Evolutionary conservation across 768 basidiomycete species (phyloP).

Genomic region (Russula dissimulans): DNA sequence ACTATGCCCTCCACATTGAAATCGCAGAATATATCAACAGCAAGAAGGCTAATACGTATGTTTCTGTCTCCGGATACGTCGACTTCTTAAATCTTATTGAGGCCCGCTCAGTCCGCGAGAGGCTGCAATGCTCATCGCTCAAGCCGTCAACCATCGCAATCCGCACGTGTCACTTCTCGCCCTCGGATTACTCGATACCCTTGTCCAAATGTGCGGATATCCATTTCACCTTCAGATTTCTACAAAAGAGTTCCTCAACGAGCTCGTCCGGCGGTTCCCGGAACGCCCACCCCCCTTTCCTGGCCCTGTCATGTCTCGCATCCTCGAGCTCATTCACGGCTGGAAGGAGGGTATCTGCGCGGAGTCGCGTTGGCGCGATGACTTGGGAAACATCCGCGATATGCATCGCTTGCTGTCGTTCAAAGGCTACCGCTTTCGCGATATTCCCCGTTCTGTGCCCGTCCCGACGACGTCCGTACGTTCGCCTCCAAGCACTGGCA

Average conservation of each 20-base stretch:
- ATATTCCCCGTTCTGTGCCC: slow-evolving; percentile 29
- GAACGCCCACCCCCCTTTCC: slow-evolving; percentile 95
- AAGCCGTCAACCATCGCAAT: slow-evolving; percentile 85
- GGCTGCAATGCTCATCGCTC: slow-evolving; percentile 75
- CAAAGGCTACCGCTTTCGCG: slow-evolving; percentile 82
- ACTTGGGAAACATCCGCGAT: slow-evolving; percentile 92
- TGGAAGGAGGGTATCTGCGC: slow-evolving; percentile 94
- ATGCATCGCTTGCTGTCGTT: slow-evolving; percentile 93
- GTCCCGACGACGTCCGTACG: slow-evolving; percentile 37
- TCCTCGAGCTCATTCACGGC: slow-evolving; percentile 81
- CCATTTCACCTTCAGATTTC: slow-evolving; percentile 93
- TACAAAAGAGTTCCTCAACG: slow-evolving; percentile 97
- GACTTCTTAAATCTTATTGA: neutral
- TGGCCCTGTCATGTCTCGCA: slow-evolving; percentile 88
- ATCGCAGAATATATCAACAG: slow-evolving; percentile 87
- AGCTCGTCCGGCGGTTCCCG: slow-evolving; percentile 94
- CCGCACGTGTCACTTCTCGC: slow-evolving; percentile 85
- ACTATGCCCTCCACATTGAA: slow-evolving; percentile 87
- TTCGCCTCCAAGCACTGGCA: slow-evolving; percentile 3
- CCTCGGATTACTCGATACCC: slow-evolving; percentile 77
- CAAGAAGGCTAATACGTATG: slow-evolving; percentile 95
- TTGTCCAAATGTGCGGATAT: slow-evolving; percentile 94
- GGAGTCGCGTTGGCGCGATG: slow-evolving; percentile 89
- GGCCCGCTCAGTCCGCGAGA: slow-evolving; percentile 65
- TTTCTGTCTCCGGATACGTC: slow-evolving; percentile 8